Evolutionary conservation across 2,329 filamentous ascomycete species (phyloP).

Genomic region (Fusarium chuoi): DNA sequence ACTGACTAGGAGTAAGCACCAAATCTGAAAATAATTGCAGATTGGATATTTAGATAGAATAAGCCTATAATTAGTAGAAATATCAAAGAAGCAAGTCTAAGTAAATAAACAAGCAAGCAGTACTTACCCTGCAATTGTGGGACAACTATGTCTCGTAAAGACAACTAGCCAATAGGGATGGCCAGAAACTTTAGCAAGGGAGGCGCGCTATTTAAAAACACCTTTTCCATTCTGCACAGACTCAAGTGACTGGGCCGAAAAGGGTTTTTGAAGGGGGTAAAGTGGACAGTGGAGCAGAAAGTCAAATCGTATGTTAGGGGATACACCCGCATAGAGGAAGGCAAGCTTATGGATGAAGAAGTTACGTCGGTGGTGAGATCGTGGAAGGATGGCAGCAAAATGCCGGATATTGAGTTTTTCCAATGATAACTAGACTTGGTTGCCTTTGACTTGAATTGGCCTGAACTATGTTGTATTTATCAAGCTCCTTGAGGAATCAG

Average conservation of each 20-base stretch:
- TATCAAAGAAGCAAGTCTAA: background rate
- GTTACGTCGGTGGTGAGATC: fast-evolving
- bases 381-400: background rate
- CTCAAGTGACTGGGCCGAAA: background rate
- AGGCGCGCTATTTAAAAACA: too few relatives aligned
- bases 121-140: too few relatives aligned
- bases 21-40: background rate
- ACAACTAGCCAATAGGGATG: too few relatives aligned
- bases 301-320: background rate
- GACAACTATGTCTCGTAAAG: too few relatives aligned
- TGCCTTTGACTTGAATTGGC: background rate
- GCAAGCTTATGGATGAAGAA: background rate
- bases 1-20: background rate
- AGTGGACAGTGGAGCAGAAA: background rate
- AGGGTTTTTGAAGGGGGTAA: background rate
- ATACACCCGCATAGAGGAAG: fast-evolving
- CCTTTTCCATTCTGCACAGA: too few relatives aligned
- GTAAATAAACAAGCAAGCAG: background rate
- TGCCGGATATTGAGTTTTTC: background rate
- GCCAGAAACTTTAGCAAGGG: too few relatives aligned
- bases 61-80: fast-evolving
- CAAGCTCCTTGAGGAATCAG: fast-evolving
- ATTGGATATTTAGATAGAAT: background rate
- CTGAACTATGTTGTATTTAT: fast-evolving
- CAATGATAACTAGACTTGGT: background rate